Evolutionary conservation across 2,329 filamentous ascomycete genomes (phyloP), one percentile per base, ranked within the genome.

Genomic region (Celoporthe dispersa): DNA sequence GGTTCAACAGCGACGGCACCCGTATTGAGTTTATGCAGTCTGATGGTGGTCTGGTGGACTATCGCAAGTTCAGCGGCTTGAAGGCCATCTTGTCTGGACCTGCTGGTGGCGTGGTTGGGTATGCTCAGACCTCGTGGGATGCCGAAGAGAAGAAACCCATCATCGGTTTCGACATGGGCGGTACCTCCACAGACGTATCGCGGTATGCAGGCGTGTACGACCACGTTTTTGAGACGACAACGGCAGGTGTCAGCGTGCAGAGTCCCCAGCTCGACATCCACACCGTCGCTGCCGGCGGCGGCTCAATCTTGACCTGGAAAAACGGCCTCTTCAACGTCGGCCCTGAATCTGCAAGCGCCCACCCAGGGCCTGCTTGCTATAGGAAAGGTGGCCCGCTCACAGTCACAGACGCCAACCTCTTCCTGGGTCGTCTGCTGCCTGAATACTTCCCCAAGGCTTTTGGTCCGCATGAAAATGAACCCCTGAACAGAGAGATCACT

Each of bases 241-340:
- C 91, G 0, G 92, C 92, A 0, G 92, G 92, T 16, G 89, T 94
- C 1, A 91, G 91, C 1, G 93, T 94, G 14, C 92, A 94, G 73
- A 91, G 89, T 1, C 92, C 92, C 0, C 92, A 94, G 76, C 85
- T 94, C 1, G 92, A 94, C 74, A 94, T 95, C 77, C 93, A 93
- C 77, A 95, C 92, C 1, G 91, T 94, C 5, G 92, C 92, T 33
- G 91, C 92, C 8, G 91, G 92, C 25, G 92, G 92, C 71, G 90
- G 91, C n/a, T 91, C 88, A 1, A 84, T 89, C 11, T 80, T 94
- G 0, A 90, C 90, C 77, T 91, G 87, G 83, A 86, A 85, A 65
- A 92, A 92, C 68, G 90, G 90, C 0, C 80, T 92, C 0, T 91
- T 92, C 70, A 86, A 89, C 1, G 90, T 92, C 8, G 90, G 90